These are phyloP conservation scores for Ustilago tritici DNA, from an alignment of 1,284 basidiomycete species.

Conservation along the genomic window DNA sequence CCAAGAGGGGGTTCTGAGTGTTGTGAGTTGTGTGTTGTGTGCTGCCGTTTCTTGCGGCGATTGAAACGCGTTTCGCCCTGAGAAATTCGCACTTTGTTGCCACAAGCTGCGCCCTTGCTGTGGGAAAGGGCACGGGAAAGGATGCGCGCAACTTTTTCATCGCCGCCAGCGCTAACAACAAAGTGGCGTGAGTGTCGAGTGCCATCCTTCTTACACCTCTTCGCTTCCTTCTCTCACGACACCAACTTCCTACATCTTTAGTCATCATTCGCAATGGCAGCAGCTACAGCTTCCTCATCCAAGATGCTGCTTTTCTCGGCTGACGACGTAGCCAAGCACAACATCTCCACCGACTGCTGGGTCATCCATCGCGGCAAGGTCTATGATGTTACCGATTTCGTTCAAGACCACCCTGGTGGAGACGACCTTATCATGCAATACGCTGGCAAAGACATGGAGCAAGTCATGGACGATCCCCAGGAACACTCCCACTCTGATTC, in stretches of 20 bases:
- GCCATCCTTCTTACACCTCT: no score
- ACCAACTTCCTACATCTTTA: not conserved
- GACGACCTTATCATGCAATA: constrained; percentile 74
- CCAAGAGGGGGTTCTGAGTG: no score
- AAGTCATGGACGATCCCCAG: constrained; percentile 83
- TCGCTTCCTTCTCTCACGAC: not conserved
- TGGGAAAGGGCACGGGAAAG: not conserved
- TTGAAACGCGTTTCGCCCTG: not conserved
- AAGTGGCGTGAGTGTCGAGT: not conserved
- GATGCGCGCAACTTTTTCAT: not conserved
- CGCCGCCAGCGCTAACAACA: not conserved
- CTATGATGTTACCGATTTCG: constrained; percentile 73
- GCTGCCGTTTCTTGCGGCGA: not conserved
- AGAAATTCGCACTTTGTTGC: not conserved
- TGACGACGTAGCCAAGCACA: constrained; percentile 67
- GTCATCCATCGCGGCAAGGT: constrained; percentile 71
- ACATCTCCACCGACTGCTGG: constrained; percentile 77
- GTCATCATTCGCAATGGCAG: constrained; percentile 1
- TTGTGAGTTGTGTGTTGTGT: not conserved
- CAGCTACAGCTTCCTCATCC: constrained; percentile 33
- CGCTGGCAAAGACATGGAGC: constrained; percentile 85
- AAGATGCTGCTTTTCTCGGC: constrained; percentile 54
- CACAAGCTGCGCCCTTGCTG: not conserved
- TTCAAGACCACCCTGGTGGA: constrained; percentile 72
- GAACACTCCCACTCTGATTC: constrained; percentile 93